These are phyloP conservation scores for Breviolum minutum DNA, from an alignment of 73 alveolate genomes.

Conservation along the genomic window DNA sequence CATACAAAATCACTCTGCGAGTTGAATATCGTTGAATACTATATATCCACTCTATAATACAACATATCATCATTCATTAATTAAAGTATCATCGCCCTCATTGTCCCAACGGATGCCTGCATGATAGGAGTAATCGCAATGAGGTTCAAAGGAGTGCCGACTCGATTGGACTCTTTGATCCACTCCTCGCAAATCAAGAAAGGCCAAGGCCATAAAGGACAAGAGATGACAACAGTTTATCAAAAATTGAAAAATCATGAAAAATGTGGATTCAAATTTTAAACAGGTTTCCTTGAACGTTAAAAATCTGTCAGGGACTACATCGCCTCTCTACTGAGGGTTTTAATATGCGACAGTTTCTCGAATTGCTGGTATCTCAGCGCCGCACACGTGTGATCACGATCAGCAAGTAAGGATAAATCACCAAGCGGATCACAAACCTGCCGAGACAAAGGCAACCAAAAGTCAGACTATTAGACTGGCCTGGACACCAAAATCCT, in stretches of 20 bases:
- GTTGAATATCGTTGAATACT: background rate
- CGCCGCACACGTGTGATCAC: conserved; percentile 49
- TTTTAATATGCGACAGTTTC: background rate
- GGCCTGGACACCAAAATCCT: background rate
- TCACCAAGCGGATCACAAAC: conserved; percentile 91
- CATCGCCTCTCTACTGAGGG: no score
- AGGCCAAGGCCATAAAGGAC: background rate
- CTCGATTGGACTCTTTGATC: conserved; percentile 85
- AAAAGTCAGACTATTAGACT: no score
- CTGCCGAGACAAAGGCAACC: background rate
- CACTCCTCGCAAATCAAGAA: conserved; percentile 41
- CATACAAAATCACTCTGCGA: no score
- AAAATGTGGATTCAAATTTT: no score
- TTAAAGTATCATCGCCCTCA: background rate
- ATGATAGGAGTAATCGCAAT: conserved; percentile 82
- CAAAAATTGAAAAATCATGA: no score
- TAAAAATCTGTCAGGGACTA: no score
- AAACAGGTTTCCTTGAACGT: no score
- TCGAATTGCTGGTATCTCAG: background rate
- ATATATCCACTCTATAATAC: background rate
- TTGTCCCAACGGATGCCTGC: conserved; percentile 39
- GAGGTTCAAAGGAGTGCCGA: conserved; percentile 91
- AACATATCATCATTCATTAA: background rate
- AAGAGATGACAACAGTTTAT: no score
- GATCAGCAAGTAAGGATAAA: conserved; percentile 87